Evolutionary conservation across 1,284 basidiomycete species (phyloP).

Genomic region (Pholiota adiposa): DNA sequence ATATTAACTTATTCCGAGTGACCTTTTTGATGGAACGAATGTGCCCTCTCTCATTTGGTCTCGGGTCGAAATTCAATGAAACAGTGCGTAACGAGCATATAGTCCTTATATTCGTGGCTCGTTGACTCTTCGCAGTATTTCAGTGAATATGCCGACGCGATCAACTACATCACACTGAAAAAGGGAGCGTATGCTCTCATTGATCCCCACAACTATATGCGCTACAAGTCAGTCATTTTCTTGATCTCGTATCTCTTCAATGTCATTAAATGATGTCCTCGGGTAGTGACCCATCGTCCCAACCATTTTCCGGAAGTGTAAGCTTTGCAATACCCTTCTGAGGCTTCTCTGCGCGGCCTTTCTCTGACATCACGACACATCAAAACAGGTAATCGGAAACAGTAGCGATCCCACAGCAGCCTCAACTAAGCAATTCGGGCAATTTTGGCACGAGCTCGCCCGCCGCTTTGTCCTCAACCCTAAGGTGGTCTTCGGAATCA

Average conservation of each 20-base stretch:
- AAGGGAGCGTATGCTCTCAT: conserved; percentile 48
- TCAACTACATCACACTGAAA: conserved; percentile 45
- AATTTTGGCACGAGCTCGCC: conserved; percentile 43
- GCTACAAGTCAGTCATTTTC: conserved; percentile 40
- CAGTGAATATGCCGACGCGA: conserved; percentile 43
- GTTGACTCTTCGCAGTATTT: conserved; percentile 40
- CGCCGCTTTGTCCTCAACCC: conserved; percentile 38
- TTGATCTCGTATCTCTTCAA: neutral
- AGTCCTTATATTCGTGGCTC: neutral
- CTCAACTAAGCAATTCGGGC: conserved; percentile 42
- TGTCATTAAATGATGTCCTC: neutral
- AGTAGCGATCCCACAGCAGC: conserved; percentile 47
- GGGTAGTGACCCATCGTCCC: conserved; percentile 45
- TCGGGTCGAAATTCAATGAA: conserved; percentile 48
- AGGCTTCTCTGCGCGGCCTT: neutral
- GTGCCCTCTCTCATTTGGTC: conserved; percentile 45
- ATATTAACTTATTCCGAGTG: conserved; percentile 53
- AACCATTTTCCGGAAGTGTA: conserved; percentile 48
- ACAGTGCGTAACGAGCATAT: conserved; percentile 32
- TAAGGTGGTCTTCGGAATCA: conserved; percentile 44
- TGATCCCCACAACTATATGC: conserved; percentile 55
- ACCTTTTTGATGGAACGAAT: conserved; percentile 54
- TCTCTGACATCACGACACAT: neutral
- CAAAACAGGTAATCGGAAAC: conserved; percentile 45
- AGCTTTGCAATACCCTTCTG: conserved; percentile 11